Base-by-base conservation (phyloP, 805 yeast species). In the Pichia scutulata region DNA sequence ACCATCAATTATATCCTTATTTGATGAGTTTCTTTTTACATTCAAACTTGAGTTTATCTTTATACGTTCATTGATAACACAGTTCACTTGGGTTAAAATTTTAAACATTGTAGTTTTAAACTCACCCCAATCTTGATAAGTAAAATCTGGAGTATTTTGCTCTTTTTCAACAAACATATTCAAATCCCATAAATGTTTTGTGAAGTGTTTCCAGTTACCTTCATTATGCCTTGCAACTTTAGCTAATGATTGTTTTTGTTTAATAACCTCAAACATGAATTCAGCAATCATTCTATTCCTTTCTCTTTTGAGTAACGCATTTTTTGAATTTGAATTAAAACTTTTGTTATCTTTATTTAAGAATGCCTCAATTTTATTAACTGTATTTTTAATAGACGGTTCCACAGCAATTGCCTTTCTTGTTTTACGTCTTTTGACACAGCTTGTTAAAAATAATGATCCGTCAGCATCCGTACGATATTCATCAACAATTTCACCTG, bases 181-280 rank as follows among this genome's bases (percentile, higher is more conserved):
- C 22, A 52, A 39, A 46, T 55, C 55, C 46, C 47, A 43, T 16
- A 44, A 18, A 36, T 48, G 41, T 26, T 50, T 43, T 2, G 52
- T 50, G 43, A 59, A 54, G 47, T 57, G 54, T 25, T 52, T 55
- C 50, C 65, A 51, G 44, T 64, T 64, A 9, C 70, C 70, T 19
- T 48, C 37, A 9, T 41, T 45, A 9, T 52, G 33, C 45, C 70
- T 57, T 50, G 51, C 48, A 2, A 28, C 39, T 39, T 58, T 54
- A 8, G 53, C 48, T 46, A 58, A 54, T 14, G 50, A 55, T 36
- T 57, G 46, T 44, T 62, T 60, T n/a, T 49, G 47, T 12, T 48
- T 41, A 5, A 63, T 40, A 22, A 60, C 42, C 19, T 66, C 68
- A 46, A 55, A 59, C 2, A 67, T 43, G 51, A 66, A 66, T 7